Conservation (phyloP, 2,329 filamentous ascomycete species). For the Aureobasidium sp. region DNA sequence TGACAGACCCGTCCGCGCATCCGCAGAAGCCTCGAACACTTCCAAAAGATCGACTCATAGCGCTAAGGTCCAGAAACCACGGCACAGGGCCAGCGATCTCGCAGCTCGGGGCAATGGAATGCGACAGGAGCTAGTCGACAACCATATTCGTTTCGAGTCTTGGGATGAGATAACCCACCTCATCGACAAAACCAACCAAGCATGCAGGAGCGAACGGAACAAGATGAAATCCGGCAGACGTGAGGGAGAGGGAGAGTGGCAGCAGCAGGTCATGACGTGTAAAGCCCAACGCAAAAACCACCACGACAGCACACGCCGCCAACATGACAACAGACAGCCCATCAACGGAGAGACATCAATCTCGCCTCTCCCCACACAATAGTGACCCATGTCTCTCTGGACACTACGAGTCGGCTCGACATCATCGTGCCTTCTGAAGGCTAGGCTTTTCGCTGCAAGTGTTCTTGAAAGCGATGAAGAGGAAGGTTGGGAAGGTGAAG, state of each 20-base stretch:
- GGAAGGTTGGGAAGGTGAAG: background rate
- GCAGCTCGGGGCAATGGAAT: background rate
- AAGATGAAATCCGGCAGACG: background rate
- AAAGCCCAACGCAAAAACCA: background rate
- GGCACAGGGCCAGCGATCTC: background rate
- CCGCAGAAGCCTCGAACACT: background rate
- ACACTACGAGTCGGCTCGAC: background rate
- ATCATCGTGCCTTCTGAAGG: background rate
- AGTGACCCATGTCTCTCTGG: background rate
- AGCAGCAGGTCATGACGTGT: background rate
- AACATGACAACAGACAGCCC: background rate
- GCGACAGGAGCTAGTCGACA: background rate
- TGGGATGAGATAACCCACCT: background rate
- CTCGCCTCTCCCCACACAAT: background rate
- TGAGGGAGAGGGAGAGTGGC: background rate
- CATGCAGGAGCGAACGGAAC: background rate
- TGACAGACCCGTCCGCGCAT: too few species aligned
- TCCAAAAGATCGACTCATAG: too few species aligned
- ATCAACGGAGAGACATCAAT: background rate
- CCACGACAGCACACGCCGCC: background rate
- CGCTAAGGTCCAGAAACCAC: background rate
- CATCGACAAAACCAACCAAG: background rate
- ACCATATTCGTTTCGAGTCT: background rate
- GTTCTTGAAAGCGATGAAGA: background rate
- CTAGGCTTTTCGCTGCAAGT: background rate